A percentile compares a stretch with the other conserved stretches of the same genome.
These are phyloP conservation scores for Solanum pennellii DNA, from an alignment of 257 asterid genomes.

Conservation along the genomic window DNA sequence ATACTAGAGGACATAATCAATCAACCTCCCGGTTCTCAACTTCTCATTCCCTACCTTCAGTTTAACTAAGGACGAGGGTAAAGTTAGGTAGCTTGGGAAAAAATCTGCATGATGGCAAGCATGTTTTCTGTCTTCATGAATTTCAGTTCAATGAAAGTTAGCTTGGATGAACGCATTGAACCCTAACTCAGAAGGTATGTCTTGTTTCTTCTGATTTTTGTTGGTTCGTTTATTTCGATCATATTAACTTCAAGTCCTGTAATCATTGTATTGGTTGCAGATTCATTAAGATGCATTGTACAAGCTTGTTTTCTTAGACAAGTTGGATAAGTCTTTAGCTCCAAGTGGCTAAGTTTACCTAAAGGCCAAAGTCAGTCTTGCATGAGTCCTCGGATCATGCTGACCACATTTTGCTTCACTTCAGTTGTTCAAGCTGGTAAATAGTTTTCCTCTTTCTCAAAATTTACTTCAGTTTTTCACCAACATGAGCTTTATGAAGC, in stretches of 20 bases:
- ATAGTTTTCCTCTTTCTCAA: background rate
- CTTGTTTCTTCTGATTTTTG: background rate
- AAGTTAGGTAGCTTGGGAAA: background rate
- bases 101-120: background rate
- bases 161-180: background rate
- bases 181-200: background rate
- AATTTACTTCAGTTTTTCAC: background rate
- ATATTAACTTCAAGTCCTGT: background rate
- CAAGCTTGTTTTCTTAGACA: background rate
- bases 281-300: background rate
- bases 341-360: background rate
- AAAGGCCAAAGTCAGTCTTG: background rate
- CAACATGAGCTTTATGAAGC: background rate
- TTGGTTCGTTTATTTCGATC: background rate
- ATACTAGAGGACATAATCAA: background rate
- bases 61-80: background rate
- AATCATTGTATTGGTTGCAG: background rate
- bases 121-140: background rate
- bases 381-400: background rate
- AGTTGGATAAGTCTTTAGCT: background rate
- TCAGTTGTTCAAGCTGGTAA: background rate
- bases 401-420: background rate
- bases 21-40: background rate
- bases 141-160: background rate
- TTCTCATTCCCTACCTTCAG: background rate